Base-by-base conservation (phyloP, 2,329 filamentous ascomycete genomes). In the Pezicula neosporulosa region DNA sequence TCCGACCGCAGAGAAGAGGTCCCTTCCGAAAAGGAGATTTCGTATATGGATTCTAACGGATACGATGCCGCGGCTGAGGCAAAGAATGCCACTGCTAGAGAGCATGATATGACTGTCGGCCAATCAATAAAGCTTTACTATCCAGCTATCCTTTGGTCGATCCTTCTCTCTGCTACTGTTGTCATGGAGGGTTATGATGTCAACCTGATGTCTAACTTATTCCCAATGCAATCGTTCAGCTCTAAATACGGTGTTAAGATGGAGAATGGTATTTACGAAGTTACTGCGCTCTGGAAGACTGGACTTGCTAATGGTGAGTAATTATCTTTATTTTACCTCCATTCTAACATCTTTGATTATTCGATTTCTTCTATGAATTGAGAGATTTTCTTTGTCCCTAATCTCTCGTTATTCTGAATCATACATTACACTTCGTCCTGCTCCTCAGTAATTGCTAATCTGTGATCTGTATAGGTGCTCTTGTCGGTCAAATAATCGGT, bases 181-280 rank as follows among this genome's bases (percentile, higher is more conserved):
- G 59, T 72, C 46, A 72, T 72, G 70, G 69, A 72, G 57, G 70
- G 70, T 6, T 72, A 69, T 47, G 69, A 71, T 52, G 61, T 66
- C 4, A 66, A 66, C 36, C 56, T 72, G 0, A 56, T 72, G 28
- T 72, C 55, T 71, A 65, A 48, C 68, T 59, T n/a, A 63, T 66
- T 53, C 63, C 42, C n/a, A 51, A 24, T 33, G 30, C 9, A 33
- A 33, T 10, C 30, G 58, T 69, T 58, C 54, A 58, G 49, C n/a
- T 60, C 54, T 56, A 66, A 52, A 48, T 73, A 68, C 46, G 69
- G 69, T 10, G 50, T 57, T 1, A 47, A 52, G 5, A 35, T 48
- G 10, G 19, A 49, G 1, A 49, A 68, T 46, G 48, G 66, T 60
- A 56, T 59, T 3, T 71, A 72, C 44, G 62, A 71, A 50, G 60